These are phyloP conservation scores for Cladophialophora yegresii DNA, from an alignment of 2,329 filamentous ascomycete genomes.

Conservation along the genomic window DNA sequence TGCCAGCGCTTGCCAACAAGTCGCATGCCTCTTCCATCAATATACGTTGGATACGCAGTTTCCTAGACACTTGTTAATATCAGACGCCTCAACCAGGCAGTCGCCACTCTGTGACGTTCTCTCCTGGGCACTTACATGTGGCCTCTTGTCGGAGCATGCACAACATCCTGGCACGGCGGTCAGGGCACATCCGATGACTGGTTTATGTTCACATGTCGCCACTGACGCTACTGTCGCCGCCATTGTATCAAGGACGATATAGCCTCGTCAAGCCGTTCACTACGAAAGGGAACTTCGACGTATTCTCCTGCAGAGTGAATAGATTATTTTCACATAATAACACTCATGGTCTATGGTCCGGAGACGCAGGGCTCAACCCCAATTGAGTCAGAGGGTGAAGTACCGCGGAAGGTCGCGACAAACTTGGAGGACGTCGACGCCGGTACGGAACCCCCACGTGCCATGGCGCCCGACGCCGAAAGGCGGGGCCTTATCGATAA, in stretches of 20 bases:
- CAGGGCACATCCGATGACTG: constrained; percentile 31
- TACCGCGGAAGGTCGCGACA: not conserved
- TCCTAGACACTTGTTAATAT: constrained; percentile 13
- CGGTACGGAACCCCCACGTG: not conserved
- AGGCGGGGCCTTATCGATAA: not conserved
- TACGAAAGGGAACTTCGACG: not conserved
- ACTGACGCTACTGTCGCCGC: constrained; percentile 13
- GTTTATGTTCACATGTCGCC: constrained; percentile 34
- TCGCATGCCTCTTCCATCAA: constrained; percentile 36
- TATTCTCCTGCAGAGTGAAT: not conserved
- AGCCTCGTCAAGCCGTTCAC: not conserved
- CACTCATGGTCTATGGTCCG: not conserved
- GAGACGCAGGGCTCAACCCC: not conserved
- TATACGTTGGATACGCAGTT: constrained; percentile 35
- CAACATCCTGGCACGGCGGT: constrained; percentile 34
- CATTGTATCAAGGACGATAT: not conserved
- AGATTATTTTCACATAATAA: not conserved
- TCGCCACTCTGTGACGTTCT: not conserved
- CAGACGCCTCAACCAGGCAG: not conserved
- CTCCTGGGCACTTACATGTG: constrained; percentile 1
- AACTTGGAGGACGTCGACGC: not conserved
- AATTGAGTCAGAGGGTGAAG: not conserved
- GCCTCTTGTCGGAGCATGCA: constrained; percentile 34
- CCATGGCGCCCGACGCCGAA: not conserved
- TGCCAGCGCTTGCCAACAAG: constrained; percentile 35